Base-by-base conservation (phyloP, 2,329 filamentous ascomycete species). In the Fonsecaea nubica region DNA sequence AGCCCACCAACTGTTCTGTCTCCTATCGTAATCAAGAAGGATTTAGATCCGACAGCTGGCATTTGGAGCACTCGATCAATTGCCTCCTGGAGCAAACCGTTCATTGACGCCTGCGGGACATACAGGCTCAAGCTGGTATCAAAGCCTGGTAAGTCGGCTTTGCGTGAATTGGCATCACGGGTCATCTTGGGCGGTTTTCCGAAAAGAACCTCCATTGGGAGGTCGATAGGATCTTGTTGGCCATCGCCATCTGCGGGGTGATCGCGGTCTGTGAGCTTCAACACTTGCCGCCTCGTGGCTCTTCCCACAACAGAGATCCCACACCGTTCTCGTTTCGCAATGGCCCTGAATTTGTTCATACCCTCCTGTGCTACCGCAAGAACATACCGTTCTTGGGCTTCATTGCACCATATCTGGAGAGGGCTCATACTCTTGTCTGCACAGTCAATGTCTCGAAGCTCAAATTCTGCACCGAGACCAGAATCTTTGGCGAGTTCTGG, bases 351-450 rank as follows among this genome's bases (percentile, higher is more conserved):
- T 25, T 82, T 82, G 74, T 94, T 93, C 75, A 98, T 86, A 61
- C 89, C 85, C 21, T 95, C 90, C 59, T 88, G 87, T 67, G 93
- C 92, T 69, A 99, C 88, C 8, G 96, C 89, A 74, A 99, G 83
- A 7, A 99, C 95, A 74, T 99, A 99, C 77, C 95, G 87, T 79
- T 99, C 95, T 77, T 99, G 95, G 0, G 95, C 92, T 78, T 98
- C 94, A 74, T 94, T 96, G 79, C 95, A 97, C 93, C 94, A 98
- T 55, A 99, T 97, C 77, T 98, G 92, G 65, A 99, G 86, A 21
- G 95, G 95, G 75, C 92, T 97, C 91, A 99, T 94, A 76, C 92
- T 90, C 70, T 85, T 88, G 78, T 98, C 95, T 1, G 92, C 91
- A 76, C 88, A 97, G 76, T 97, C 93, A 42, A 99, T 86, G 75